Conservation (phyloP, 106 monocot genomes). For the Dendrobium huoshanense region DNA sequence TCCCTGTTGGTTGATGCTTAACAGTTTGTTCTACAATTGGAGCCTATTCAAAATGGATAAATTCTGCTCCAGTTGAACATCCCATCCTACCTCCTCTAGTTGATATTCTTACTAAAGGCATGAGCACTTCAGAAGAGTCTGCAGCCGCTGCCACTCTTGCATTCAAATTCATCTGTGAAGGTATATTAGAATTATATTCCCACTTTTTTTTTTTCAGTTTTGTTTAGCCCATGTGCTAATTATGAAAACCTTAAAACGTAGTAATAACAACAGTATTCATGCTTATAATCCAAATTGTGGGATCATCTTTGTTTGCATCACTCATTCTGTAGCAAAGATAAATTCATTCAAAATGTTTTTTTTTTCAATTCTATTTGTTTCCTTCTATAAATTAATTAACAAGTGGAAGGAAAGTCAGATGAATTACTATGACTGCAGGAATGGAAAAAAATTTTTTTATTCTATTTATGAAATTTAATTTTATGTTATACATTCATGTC, state of each 20-base stretch:
- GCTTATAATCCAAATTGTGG: neutral
- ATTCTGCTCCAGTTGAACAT: constrained; percentile 60
- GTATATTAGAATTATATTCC: constrained; percentile 19
- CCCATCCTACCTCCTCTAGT: constrained; percentile 72
- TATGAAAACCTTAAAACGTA: neutral
- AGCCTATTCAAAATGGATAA: constrained; percentile 95
- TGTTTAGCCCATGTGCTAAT: neutral
- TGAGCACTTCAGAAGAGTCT: constrained; percentile 76
- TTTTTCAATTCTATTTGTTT: neutral
- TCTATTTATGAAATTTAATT: neutral
- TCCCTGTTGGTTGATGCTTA: neutral
- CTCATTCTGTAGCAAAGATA: neutral
- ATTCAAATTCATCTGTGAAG: constrained; percentile 98
- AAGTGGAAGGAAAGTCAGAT: neutral
- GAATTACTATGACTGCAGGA: neutral
- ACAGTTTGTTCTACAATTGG: constrained; percentile 92
- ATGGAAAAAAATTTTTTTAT: neutral
- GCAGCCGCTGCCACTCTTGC: constrained; percentile 78
- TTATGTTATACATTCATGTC: neutral
- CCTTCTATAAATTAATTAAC: neutral
- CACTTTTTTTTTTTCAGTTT: neutral
- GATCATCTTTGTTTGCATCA: neutral
- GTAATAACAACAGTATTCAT: neutral
- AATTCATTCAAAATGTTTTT: neutral
- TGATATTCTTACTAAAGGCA: constrained; percentile 79